phyloP scores from a whole-genome alignment of 495 filamentous ascomycete species.

The Parachaetomium inaequale region DNA sequence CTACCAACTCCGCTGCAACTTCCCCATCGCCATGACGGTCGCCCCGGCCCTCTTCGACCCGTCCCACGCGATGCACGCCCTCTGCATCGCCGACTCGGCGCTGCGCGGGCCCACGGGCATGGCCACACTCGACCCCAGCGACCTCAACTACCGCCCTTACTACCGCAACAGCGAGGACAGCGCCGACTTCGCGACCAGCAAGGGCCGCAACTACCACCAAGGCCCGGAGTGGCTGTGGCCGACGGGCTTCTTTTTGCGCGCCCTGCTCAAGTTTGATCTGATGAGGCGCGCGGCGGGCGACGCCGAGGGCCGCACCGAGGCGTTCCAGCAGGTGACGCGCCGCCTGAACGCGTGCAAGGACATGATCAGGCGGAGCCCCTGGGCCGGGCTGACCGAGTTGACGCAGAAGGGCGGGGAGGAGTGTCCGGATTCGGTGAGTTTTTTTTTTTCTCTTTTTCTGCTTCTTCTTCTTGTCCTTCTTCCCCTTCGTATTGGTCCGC shows the following conservation, averaged over 20 bases:
- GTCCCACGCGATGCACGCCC: slow-evolving; percentile 67
- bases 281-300: slow-evolving; percentile 59
- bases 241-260: slow-evolving; percentile 88
- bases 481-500: not conserved
- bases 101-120: slow-evolving; percentile 88
- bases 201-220: slow-evolving; percentile 96
- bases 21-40: slow-evolving; percentile 92
- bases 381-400: slow-evolving; percentile 92
- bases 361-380: slow-evolving; percentile 68
- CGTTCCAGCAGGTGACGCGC: slow-evolving; percentile 88
- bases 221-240: slow-evolving; percentile 99
- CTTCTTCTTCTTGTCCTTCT: not conserved
- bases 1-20: slow-evolving; percentile 93
- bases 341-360: slow-evolving; percentile 77
- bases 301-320: slow-evolving; percentile 67
- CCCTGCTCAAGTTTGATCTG: slow-evolving; percentile 85
- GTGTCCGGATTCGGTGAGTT: slow-evolving; percentile 82
- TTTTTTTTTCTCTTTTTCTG: not conserved
- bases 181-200: slow-evolving; percentile 80
- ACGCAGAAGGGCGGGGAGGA: slow-evolving; percentile 82
- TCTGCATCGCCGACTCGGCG: slow-evolving; percentile 71
- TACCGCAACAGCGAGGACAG: slow-evolving; percentile 95
- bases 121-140: slow-evolving; percentile 88
- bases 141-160: slow-evolving; percentile 87
- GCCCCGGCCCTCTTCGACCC: slow-evolving; percentile 83